Conservation (phyloP, 306 rosid genomes). For the Gynostemma pentaphyllum region DNA sequence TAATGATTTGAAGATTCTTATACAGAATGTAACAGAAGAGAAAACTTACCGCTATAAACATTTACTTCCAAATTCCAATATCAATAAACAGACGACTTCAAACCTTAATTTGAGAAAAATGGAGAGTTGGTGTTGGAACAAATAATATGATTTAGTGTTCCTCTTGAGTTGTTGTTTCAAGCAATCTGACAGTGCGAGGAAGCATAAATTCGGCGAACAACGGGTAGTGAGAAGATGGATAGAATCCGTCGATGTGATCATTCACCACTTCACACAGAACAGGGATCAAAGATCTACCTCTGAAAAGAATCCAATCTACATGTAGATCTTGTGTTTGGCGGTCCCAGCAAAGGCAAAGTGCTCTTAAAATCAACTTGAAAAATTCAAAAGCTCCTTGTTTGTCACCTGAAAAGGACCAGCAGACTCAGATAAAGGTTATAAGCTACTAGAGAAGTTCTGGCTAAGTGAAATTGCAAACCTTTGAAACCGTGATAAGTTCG, state of each 20-base stretch:
- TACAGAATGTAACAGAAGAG: neutral
- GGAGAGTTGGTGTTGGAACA: neutral
- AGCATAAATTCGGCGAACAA: slow-evolving; percentile 87
- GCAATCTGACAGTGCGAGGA: slow-evolving; percentile 76
- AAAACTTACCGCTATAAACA: slow-evolving; percentile 3
- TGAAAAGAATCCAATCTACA: slow-evolving; percentile 92
- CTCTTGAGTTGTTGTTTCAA: slow-evolving; percentile 45
- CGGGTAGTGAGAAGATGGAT: slow-evolving; percentile 94
- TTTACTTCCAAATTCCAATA: neutral
- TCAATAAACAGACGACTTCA: slow-evolving; percentile 1
- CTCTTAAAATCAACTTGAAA: slow-evolving; percentile 77
- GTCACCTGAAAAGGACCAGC: slow-evolving; percentile 42
- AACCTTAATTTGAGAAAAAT: slow-evolving; percentile 4
- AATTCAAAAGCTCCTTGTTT: slow-evolving; percentile 92
- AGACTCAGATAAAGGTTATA: neutral
- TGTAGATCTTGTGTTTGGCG: slow-evolving; percentile 98
- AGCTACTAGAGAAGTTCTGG: neutral
- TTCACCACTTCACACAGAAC: slow-evolving; percentile 85
- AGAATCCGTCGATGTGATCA: slow-evolving; percentile 67
- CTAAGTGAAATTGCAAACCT: slow-evolving; percentile 33
- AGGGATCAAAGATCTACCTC: slow-evolving; percentile 91
- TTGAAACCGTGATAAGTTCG: slow-evolving; percentile 94
- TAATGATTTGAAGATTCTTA: neutral
- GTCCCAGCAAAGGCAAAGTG: slow-evolving; percentile 99
- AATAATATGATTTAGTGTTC: slow-evolving; percentile 11